Evolutionary conservation across 495 filamentous ascomycete genomes (phyloP), one percentile per base, ranked within the genome.

Genomic region (Alectoria sarmentosa): DNA sequence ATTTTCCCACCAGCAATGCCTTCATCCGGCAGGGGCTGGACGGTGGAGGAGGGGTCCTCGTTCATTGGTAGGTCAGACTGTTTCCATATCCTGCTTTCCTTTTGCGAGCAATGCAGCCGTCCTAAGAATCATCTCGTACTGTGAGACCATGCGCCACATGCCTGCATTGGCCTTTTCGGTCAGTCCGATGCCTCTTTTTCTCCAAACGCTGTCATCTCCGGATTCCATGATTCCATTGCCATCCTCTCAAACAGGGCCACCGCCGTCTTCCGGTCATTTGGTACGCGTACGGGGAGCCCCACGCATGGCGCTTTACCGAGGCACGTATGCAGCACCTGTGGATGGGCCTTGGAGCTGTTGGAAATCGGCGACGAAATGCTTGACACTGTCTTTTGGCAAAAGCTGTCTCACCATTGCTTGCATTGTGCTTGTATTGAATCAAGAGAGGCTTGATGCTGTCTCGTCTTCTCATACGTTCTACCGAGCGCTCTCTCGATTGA

Each of bases 1-100:
- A 92, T 71, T 88, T 98, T 63, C 82, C 90, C 15, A 75, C 78
- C 32, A 88, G 86, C 52, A 87, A 92, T 67, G 79, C 81, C 59
- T 98, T 96, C 73, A 96, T 98, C 70, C 85, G 90, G 69, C 76
- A 83, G 49, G 94, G 86, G 2, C 75, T 97, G 46, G 79, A 86
- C 77, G 74, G 74, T 28, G 87, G 84, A 41, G 87, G 86, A 44
- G 78, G 79, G 41, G 87, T 90, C 34, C 79, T 90, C 61, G 85
- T 91, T 62, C 90, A 91, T 74, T 92, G 87, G 90, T 90, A 70
- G 77, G 81, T 78, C 54, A 36, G 17, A 42, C 4, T 37, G 13
- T 44, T 48, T 42, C 23, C 44, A 21, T 9, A 36, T 19, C 9
- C 38, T 60, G 36, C 54, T 15, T 26, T 55, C 26, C 56, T 42